A percentile compares a stretch with the other conserved stretches of the same genome.
Conservation (phyloP, 1,284 basidiomycete genomes). For the Malassezia caprae region DNA sequence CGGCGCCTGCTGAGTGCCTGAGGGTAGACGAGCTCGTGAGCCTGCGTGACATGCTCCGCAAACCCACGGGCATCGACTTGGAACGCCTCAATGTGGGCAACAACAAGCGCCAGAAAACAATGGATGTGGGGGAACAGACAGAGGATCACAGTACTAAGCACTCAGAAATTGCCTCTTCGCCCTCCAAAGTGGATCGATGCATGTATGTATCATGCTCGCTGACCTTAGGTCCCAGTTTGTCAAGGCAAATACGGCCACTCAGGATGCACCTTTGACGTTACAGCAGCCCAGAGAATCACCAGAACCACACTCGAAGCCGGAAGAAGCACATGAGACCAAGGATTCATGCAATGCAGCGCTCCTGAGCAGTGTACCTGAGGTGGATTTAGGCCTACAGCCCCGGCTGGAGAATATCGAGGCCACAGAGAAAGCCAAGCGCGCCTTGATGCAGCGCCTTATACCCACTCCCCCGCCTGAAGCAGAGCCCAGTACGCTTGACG, state of each 20-base stretch:
- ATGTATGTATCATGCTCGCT: background rate
- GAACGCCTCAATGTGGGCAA: background rate
- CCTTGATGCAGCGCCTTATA: background rate
- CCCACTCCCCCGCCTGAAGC: background rate
- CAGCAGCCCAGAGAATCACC: background rate
- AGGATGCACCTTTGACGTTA: background rate
- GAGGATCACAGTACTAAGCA: background rate
- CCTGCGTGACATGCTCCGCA: background rate
- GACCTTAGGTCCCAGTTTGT: background rate
- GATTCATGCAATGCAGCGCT: background rate
- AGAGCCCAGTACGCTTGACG: background rate
- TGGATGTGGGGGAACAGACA: no score
- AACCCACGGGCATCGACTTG: slow-evolving; percentile 3
- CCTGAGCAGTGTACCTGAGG: slow-evolving; percentile 6
- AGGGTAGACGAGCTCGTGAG: slow-evolving; percentile 1
- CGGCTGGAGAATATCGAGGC: slow-evolving; percentile 16
- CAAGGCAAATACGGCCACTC: background rate
- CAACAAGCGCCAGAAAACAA: background rate
- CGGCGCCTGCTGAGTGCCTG: background rate
- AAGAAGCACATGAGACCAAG: background rate
- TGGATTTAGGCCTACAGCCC: slow-evolving; percentile 8
- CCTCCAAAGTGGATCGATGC: background rate
- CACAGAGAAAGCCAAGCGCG: slow-evolving; percentile 15
- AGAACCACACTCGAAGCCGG: background rate
- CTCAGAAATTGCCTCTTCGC: background rate